Base-by-base conservation (phyloP, 768 basidiomycete species). In the Lactarius hengduanensis region DNA sequence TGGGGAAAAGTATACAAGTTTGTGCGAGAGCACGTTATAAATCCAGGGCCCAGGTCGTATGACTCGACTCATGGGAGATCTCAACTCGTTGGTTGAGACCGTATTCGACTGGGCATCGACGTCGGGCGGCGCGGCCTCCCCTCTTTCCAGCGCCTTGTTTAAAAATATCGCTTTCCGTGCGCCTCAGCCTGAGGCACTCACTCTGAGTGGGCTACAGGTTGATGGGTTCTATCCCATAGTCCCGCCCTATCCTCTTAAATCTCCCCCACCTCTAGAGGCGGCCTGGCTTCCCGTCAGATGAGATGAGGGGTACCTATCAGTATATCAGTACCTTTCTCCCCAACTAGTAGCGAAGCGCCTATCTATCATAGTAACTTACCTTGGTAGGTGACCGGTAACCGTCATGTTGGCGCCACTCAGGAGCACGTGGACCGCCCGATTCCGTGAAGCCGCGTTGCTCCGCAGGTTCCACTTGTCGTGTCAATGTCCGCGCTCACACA, bases 401-500 rank as follows among this genome's bases (percentile, higher is more conserved):
- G 30, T 9, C 34, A 34, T 34, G 34, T 45, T 22, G 45, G 45
- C 47, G 22, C 5, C 43, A 8, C n/a, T 15, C 26, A 26, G 11
- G 50, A 53, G 13, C 50, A 26, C 50, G 50, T 53, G 50, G 22
- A 53, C 26, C 22, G 26, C 22, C 9, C 43, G 18, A 34, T 34
- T 34, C 43, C 43, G 7, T 16, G 20, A 4, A 10, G 13, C 30
- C 56, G 30, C 7, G 10, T 22, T 15, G 11, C 16, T 26, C 9
- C 20, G 45, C 45, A 4, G n/a, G 45, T 26, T 57, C 34, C 18
- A 34, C 47, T 15, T 36, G 34, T 3, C 13, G 40, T 2, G 38
- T 30, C 9, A 28, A 66, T 62, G 65, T 62, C 65, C 6, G 22
- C 54, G 15, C 40, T 62, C 55, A 30, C 20, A 38, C 45, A 63